These are phyloP conservation scores for Trametes maxima DNA, from an alignment of 768 basidiomycete genomes.

Conservation along the genomic window DNA sequence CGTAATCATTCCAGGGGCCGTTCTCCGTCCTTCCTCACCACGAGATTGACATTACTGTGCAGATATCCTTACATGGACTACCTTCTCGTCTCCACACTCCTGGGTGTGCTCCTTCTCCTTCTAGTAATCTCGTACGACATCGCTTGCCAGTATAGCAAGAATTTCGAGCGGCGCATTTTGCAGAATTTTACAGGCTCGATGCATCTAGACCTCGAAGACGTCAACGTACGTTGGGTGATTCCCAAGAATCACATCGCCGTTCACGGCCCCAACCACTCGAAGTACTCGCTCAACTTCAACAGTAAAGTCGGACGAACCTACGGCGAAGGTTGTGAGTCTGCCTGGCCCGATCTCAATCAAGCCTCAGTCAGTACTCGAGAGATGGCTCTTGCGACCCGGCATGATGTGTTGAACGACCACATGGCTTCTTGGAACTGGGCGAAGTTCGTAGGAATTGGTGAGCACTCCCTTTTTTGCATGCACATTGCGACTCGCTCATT, in stretches of 20 bases:
- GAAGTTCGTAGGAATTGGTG: conserved; percentile 30
- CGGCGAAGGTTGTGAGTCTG: conserved; percentile 31
- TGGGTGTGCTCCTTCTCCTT: background rate
- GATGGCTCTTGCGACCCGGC: conserved; percentile 20
- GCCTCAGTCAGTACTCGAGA: conserved; percentile 16
- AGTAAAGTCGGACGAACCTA: conserved; percentile 22
- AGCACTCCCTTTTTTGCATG: no score
- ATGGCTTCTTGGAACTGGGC: conserved; percentile 35
- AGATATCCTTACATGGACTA: conserved; percentile 28
- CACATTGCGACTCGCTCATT: no score
- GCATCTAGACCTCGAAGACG: background rate
- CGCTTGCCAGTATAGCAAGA: conserved; percentile 33
- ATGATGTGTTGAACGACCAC: conserved; percentile 24
- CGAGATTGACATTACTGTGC: background rate
- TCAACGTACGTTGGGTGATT: conserved; percentile 21
- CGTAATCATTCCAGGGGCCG: no score
- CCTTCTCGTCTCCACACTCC: conserved; percentile 16
- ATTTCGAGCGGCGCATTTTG: conserved; percentile 26
- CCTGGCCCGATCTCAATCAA: conserved; percentile 22
- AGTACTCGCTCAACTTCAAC: conserved; percentile 34
- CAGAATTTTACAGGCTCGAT: background rate
- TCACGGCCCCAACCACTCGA: conserved; percentile 32
- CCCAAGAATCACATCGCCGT: conserved; percentile 38
- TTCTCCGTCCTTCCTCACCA: no score
- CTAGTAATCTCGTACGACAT: conserved; percentile 28